Conservation (phyloP, 768 basidiomycete species). For the Termitomyces sp. region DNA sequence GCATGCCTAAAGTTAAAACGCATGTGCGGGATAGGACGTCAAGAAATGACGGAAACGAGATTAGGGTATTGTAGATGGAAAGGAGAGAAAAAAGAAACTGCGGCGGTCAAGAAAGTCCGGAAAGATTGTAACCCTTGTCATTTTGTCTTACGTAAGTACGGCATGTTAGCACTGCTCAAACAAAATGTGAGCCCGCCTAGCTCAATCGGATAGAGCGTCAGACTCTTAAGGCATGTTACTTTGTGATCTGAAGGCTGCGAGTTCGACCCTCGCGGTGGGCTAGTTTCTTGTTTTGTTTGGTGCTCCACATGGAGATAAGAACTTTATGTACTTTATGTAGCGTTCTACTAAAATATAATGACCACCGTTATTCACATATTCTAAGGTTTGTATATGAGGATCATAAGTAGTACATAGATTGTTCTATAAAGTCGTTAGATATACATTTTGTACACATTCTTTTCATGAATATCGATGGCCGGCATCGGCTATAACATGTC, state of each 20-base stretch:
- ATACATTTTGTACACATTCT: not conserved
- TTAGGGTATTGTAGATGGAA: slow-evolving; percentile 4
- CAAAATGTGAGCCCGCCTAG: slow-evolving; percentile 62
- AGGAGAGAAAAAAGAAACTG: not conserved
- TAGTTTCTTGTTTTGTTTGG: not conserved
- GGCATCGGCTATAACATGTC: slow-evolving; percentile 9
- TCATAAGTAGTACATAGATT: not conserved
- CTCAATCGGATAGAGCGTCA: slow-evolving; percentile 66
- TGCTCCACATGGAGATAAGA: no score
- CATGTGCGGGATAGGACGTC: slow-evolving; percentile 15
- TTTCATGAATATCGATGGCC: slow-evolving; percentile 14
- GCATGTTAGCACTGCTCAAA: no score
- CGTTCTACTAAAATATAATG: no score
- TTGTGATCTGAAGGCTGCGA: slow-evolving; percentile 68
- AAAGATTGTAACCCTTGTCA: not conserved
- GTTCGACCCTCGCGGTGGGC: slow-evolving; percentile 69
- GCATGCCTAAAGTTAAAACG: slow-evolving; percentile 21
- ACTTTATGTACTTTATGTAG: no score
- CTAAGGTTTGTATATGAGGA: not conserved
- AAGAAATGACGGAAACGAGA: not conserved
- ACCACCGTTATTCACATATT: not conserved
- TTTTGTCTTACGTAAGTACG: not conserved
- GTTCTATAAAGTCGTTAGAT: slow-evolving; percentile 3
- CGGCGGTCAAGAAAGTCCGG: not conserved
- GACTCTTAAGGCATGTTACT: slow-evolving; percentile 27